Evolutionary conservation across 2,329 filamentous ascomycete species (phyloP).

Genomic region (Cercospora citrullina): DNA sequence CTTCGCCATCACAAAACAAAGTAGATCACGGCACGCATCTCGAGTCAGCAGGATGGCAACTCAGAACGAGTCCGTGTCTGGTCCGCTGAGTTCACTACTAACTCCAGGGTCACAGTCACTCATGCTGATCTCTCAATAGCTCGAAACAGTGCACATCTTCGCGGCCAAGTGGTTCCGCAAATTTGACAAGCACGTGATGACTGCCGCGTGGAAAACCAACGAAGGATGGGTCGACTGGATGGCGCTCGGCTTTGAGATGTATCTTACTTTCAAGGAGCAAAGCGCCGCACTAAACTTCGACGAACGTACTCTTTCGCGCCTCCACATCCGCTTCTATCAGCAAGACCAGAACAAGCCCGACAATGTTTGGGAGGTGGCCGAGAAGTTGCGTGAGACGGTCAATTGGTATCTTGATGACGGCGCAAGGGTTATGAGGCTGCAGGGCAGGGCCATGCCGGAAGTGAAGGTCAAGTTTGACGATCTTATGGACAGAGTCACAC

Average conservation of each 20-base stretch:
- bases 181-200: not conserved
- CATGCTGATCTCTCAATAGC: not conserved
- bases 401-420: not conserved
- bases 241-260: not conserved
- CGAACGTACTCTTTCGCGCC: not conserved
- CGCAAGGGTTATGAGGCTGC: not conserved
- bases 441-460: not conserved
- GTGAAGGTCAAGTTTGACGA: not conserved
- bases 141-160: not conserved
- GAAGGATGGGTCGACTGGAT: not conserved
- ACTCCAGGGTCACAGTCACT: not conserved
- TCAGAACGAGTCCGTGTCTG: not conserved
- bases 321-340: not conserved
- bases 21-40: not conserved
- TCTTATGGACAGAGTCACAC: not conserved
- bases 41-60: not conserved
- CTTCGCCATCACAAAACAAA: not conserved
- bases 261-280: not conserved
- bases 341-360: not conserved
- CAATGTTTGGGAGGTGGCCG: not conserved
- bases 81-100: not conserved
- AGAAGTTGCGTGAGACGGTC: not conserved
- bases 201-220: not conserved
- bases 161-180: not conserved
- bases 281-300: not conserved